Conservation (phyloP, 768 basidiomycete species). For the Pulveroboletus sp. region DNA sequence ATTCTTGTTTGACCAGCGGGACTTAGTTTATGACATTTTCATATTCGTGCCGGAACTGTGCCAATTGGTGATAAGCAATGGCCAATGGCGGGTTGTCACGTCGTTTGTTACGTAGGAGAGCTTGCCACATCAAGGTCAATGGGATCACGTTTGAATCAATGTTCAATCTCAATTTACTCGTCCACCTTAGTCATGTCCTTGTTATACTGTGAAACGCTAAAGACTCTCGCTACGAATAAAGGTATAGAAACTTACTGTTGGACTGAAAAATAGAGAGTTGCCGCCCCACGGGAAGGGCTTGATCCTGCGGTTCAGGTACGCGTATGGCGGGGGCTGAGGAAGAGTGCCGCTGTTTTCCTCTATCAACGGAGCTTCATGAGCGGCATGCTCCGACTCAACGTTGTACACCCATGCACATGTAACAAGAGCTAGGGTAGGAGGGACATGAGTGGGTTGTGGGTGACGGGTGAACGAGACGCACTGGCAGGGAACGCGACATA, state of each 20-base stretch:
- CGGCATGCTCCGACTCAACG: constrained; percentile 59
- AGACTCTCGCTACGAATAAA: background rate
- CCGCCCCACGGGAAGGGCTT: constrained; percentile 85
- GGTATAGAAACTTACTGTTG: constrained; percentile 45
- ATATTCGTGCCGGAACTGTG: background rate
- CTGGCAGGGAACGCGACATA: constrained; percentile 74
- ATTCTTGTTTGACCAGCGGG: background rate
- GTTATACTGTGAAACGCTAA: constrained; percentile 44
- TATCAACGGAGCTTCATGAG: constrained; percentile 66
- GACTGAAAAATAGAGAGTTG: constrained; percentile 81
- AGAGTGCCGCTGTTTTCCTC: constrained; percentile 69
- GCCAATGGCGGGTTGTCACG: background rate
- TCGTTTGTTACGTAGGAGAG: background rate
- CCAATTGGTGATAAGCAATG: background rate
- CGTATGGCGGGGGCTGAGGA: constrained; percentile 65
- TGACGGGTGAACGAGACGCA: constrained; percentile 35
- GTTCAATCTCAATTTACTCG: constrained; percentile 10
- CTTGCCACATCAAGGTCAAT: background rate
- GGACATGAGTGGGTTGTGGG: constrained; percentile 9
- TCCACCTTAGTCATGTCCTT: constrained; percentile 50
- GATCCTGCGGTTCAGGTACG: constrained; percentile 68
- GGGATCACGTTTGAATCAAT: background rate
- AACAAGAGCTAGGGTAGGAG: constrained; percentile 15
- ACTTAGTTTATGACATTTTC: background rate
- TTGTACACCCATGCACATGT: constrained; percentile 44